Base-by-base conservation (phyloP, 805 yeast genomes). In the Kurtzmaniella fragi region DNA sequence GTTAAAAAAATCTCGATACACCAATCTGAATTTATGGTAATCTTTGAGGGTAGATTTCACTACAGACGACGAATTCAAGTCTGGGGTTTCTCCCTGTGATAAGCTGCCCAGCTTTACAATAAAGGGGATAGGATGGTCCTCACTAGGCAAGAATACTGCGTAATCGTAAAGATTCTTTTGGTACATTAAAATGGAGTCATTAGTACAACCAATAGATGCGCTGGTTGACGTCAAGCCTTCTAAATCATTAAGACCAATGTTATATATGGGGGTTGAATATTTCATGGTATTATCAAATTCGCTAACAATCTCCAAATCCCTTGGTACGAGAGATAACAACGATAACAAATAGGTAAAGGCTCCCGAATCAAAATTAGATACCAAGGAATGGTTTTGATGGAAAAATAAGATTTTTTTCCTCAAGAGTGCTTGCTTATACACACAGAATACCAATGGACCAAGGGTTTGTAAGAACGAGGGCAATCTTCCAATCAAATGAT, bases 361-460 rank as follows among this genome's bases (percentile, higher is more conserved):
- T 35, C 79, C 57, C 17, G 54, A 37, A 15, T 41, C 42, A 30
- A 42, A 59, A 39, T 48, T 49, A 34, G 36, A 27, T 13, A 41
- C 41, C 27, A 38, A 38, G 13, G 40, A 38, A 55, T 15, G 64
- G 35, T 40, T 49, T 42, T 35, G 60, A 49, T 66, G 55, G 49
- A 70, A 68, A 1, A 82, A 43, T 2, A 85, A 44, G 4, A 85
- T 68, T 28, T 77, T 62, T 42, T 77, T 72, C 14, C 93, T 62
- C 27, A 82, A 52, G 30, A 85, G 57, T 2, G 80, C 73, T 27
- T 77, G 67, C 57, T 80, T 83, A 79, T 82, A 85, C 4, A 82
- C 54, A 30, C 68, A 73, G 51, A 82, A 84, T 2, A 80, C 62
- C 36, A 81, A 60, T 1, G 93, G 90, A 0, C 95, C 90, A 37